Conservation (phyloP, 805 yeast genomes). For the Saturnispora hagleri region DNA sequence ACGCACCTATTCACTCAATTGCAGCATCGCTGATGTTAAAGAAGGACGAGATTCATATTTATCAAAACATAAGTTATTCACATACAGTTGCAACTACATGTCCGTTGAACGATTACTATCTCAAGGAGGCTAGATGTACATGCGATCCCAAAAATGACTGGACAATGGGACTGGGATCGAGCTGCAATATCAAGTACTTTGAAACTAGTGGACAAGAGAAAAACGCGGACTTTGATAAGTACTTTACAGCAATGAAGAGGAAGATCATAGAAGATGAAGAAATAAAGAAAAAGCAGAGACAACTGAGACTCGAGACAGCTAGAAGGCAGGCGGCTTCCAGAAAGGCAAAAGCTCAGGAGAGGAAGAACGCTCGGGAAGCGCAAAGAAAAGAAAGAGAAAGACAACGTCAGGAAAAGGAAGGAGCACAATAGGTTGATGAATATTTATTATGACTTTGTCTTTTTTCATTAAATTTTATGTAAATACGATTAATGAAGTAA, state of each 20-base stretch:
- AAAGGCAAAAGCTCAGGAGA: conserved; percentile 4
- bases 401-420: background rate
- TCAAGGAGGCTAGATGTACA: conserved; percentile 51
- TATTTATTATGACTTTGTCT: too few species aligned
- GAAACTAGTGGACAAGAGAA: conserved; percentile 17
- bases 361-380: background rate
- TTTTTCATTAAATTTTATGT: too few species aligned
- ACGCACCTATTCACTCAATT: conserved; percentile 46
- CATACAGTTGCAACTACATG: conserved; percentile 75
- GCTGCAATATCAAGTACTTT: conserved; percentile 23
- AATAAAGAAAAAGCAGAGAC: conserved; percentile 8
- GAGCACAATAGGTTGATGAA: too few species aligned
- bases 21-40: conserved; percentile 39
- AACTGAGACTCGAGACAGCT: conserved; percentile 9
- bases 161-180: conserved; percentile 38
- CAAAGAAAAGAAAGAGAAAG: conserved; percentile 3
- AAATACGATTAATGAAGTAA: too few species aligned
- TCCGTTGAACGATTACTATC: conserved; percentile 56
- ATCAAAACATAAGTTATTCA: conserved; percentile 72
- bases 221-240: conserved; percentile 20
- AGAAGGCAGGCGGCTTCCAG: conserved; percentile 6
- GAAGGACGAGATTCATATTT: conserved; percentile 60
- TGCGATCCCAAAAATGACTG: conserved; percentile 67
- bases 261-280: conserved; percentile 8
- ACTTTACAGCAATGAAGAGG: conserved; percentile 11